Evolutionary conservation across 306 rosid species (phyloP).

Genomic region (Fagus sylvatica): DNA sequence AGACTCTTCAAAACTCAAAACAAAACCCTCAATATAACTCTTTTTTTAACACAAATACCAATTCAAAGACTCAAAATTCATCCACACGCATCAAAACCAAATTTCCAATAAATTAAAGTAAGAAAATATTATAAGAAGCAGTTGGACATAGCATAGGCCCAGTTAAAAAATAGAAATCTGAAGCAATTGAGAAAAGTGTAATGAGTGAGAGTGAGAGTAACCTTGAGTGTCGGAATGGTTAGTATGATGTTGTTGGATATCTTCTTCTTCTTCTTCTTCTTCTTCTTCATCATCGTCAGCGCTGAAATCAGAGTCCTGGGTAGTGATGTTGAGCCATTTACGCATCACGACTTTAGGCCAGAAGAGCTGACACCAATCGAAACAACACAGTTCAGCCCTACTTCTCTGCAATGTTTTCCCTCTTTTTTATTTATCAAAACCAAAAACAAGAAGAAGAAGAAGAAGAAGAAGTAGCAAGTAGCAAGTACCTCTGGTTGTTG

Average conservation of each 20-base stretch:
- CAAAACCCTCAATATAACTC: neutral
- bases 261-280: constrained; percentile 57
- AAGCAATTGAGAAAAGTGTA: neutral
- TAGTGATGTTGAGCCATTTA: constrained; percentile 76
- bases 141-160: neutral
- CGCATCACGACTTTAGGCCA: constrained; percentile 76
- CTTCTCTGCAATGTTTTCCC: constrained; percentile 63
- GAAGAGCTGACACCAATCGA: constrained; percentile 67
- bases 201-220: neutral
- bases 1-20: neutral
- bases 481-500: constrained; percentile 53
- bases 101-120: too few relatives aligned
- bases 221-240: neutral
- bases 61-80: neutral
- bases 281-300: constrained; percentile 68
- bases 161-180: neutral
- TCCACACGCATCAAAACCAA: too few relatives aligned
- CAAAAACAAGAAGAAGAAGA: constrained; percentile 7
- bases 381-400: constrained; percentile 68
- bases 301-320: constrained; percentile 56
- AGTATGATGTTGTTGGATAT: neutral
- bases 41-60: too few relatives aligned
- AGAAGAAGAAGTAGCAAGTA: neutral
- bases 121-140: neutral
- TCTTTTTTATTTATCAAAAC: constrained; percentile 43